Base-by-base conservation (phyloP, 2,329 filamentous ascomycete genomes). In the Boeremia lycopersici region DNA sequence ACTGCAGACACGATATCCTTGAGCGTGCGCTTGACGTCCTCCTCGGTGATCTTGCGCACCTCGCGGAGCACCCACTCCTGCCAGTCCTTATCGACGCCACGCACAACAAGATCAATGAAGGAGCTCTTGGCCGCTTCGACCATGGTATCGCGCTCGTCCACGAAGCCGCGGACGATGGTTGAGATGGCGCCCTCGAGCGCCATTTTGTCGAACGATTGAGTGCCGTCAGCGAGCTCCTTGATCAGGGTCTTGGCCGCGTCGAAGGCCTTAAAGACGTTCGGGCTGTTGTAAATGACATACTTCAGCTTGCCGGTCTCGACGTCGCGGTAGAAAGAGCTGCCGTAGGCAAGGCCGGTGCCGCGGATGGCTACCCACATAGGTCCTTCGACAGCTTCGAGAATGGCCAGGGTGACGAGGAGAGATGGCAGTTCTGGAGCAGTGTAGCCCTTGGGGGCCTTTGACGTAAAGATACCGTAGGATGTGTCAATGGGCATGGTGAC, bases 401-500 rank as follows among this genome's bases (percentile, higher is more conserved):
- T 98, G 17, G 92, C 87, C 44, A 92, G 86, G 0, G 93, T 92
- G 7, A 99, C 93, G 73, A 96, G 85, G 46, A 96, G 82, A 2
- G 93, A 88, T 0, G 95, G 92, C 1, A 98, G 81, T 13, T 86
- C 83, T 0, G 92, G 88, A 67, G 97, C 89, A 4, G 84, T 81
- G 69, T 89, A 93, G 0, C 88, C 90, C 23, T 85, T 83, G 13
- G 93, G 84, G 6, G 93, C 93, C 36, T 84, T 84, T 2, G 88
- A 82, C 10, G 89, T 89, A 65, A 90, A 86, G 56, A 93, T 85
- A 23, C 88, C 89, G 77, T 91, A 98, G 1, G 93, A 97, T 38
- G 90, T 96, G 77, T 99, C 95, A 46, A 97, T 89, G 0, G 91
- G 86, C 87, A 99, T 95, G 13, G 95, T 92, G 19, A 98, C 85